Conservation (phyloP, 257 asterid species). For the Solanum clarkiae region DNA sequence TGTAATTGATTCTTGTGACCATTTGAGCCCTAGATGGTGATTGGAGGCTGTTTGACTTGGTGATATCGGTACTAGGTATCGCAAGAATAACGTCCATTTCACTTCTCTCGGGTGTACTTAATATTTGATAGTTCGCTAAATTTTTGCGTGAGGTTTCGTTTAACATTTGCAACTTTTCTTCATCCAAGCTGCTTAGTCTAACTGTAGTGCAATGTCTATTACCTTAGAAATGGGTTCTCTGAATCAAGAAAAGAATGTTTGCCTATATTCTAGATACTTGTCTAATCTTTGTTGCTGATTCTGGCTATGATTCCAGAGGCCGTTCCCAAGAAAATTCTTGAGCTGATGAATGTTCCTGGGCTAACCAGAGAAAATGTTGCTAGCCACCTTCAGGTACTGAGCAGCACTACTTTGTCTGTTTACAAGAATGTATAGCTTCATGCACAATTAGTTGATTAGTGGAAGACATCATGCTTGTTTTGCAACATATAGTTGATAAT, state of each 20-base stretch:
- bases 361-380: constrained; percentile 95
- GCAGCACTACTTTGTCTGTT: neutral
- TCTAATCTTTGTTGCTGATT: neutral
- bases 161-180: neutral
- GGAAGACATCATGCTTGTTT: neutral
- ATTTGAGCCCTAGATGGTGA: neutral
- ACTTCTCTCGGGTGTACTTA: neutral
- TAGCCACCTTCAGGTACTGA: constrained; percentile 87
- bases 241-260: neutral
- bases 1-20: neutral
- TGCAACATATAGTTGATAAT: neutral
- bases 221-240: neutral
- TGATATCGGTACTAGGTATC: neutral
- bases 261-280: neutral
- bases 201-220: neutral
- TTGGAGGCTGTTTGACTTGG: neutral
- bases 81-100: neutral
- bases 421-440: neutral
- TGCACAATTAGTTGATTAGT: neutral
- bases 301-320: constrained; percentile 53
- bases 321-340: constrained; percentile 89
- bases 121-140: neutral
- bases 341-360: constrained; percentile 92
- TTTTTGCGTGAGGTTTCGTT: neutral
- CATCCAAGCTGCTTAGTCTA: neutral